A percentile compares a stretch with the other conserved stretches of the same genome.
phyloP scores from a whole-genome alignment of 129 eudicot species.

The Rutidosis leptorrhynchoides region DNA sequence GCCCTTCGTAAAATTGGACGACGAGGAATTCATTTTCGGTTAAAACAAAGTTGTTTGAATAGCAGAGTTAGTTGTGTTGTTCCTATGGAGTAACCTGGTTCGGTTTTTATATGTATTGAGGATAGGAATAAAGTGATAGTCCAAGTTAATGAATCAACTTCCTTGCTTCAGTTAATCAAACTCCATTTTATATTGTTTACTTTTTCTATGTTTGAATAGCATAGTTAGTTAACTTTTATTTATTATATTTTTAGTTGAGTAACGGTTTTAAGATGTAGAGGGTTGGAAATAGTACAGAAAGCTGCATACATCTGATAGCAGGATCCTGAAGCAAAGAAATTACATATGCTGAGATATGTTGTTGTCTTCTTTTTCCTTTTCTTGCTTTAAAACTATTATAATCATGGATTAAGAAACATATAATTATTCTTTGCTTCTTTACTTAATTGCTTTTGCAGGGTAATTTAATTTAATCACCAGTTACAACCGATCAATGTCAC shows the following conservation, averaged over 20 bases:
- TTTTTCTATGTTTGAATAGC: not conserved
- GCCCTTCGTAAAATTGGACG: conserved; percentile 19
- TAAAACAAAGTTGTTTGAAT: not conserved
- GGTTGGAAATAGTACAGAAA: conserved; percentile 6
- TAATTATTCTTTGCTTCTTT: conserved; percentile 33
- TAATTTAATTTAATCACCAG: not conserved
- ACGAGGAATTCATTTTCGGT: conserved; percentile 22
- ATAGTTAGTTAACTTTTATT: not conserved
- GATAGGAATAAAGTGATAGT: conserved; percentile 45
- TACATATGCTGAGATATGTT: conserved; percentile 4
- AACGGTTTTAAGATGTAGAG: not conserved
- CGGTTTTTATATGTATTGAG: conserved; percentile 20
- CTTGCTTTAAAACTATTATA: conserved; percentile 24
- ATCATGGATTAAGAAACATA: not conserved
- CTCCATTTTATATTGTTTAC: conserved; percentile 6
- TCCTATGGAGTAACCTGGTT: not conserved
- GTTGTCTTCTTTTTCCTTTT: not conserved
- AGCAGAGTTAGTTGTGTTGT: conserved; percentile 9
- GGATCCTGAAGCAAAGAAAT: conserved; percentile 27
- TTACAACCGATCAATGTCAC: not conserved
- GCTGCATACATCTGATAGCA: conserved; percentile 25
- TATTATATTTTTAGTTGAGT: not conserved
- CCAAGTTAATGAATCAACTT: conserved; percentile 38
- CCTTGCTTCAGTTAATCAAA: conserved; percentile 45
- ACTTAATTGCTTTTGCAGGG: conserved; percentile 19